phyloP scores from a whole-genome alignment of 1,284 basidiomycete genomes.

The Polyporus tsugae region DNA sequence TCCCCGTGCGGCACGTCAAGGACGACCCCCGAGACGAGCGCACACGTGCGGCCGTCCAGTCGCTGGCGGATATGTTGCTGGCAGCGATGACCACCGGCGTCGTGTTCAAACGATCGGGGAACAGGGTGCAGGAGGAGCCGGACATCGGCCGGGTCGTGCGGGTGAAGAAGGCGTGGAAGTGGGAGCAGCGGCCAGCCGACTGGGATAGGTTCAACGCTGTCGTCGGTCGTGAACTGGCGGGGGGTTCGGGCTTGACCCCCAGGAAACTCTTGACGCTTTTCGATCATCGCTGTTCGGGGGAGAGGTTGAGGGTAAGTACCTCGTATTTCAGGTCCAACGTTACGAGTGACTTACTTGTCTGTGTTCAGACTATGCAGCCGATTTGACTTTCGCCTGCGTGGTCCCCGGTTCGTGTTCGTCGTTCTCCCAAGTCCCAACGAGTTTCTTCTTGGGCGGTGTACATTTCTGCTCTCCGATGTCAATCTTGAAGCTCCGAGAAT shows the following conservation, averaged over 20 bases:
- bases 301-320: background rate
- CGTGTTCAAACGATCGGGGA: background rate
- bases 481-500: no score
- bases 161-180: background rate
- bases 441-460: no score
- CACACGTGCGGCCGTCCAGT: background rate
- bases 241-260: background rate
- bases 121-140: background rate
- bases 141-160: background rate
- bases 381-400: background rate
- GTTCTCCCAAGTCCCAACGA: no score
- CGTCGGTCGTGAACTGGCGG: background rate
- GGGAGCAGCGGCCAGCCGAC: background rate
- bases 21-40: background rate
- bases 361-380: background rate
- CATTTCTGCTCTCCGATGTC: no score
- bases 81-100: background rate
- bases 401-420: no score
- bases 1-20: background rate
- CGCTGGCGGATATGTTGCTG: background rate
- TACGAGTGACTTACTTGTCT: background rate
- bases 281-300: background rate
- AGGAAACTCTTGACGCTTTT: background rate
- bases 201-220: background rate
- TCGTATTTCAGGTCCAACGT: background rate